Percentiles rank a stretch among this genome's conserved stretches.
Evolutionary conservation across 2,329 filamentous ascomycete genomes (phyloP).

Genomic region (Trichoderma sp.): DNA sequence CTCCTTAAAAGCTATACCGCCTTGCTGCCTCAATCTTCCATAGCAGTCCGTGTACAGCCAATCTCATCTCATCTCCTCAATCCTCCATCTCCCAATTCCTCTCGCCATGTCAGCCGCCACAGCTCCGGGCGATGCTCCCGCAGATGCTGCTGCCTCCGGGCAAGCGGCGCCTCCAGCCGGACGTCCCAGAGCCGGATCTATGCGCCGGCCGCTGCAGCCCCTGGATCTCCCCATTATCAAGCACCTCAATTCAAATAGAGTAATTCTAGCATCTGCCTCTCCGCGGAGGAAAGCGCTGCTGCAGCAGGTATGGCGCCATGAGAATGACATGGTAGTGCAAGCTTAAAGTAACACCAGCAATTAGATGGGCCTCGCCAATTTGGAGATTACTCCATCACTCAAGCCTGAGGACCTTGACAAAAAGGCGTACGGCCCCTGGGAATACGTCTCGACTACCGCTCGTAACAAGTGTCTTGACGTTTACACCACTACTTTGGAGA

Average conservation of each 20-base stretch:
- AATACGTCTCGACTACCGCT: constrained; percentile 89
- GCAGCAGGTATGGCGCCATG: constrained; percentile 53
- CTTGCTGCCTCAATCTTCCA: not conserved
- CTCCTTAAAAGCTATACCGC: constrained; percentile 17
- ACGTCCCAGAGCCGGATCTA: constrained; percentile 31
- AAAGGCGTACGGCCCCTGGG: constrained; percentile 67
- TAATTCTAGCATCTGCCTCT: constrained; percentile 87
- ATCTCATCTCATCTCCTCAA: not conserved
- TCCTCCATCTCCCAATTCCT: not conserved
- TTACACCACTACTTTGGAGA: constrained; percentile 47
- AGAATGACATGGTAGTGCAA: not conserved
- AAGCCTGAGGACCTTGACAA: constrained; percentile 87
- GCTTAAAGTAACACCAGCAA: not conserved
- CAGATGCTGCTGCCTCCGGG: constrained; percentile 47
- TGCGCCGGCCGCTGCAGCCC: constrained; percentile 56
- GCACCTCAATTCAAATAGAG: constrained; percentile 71
- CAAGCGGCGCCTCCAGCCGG: constrained; percentile 31
- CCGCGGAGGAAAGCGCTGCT: constrained; percentile 81
- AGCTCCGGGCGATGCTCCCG: constrained; percentile 40
- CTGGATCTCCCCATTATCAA: constrained; percentile 78
- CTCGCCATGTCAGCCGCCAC: constrained; percentile 31
- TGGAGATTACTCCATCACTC: constrained; percentile 81
- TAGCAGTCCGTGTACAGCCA: not conserved
- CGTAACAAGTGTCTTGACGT: constrained; percentile 79
- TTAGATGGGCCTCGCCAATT: constrained; percentile 72